phyloP scores from a whole-genome alignment of 2,329 filamentous ascomycete species.

The Venturia effusa region DNA sequence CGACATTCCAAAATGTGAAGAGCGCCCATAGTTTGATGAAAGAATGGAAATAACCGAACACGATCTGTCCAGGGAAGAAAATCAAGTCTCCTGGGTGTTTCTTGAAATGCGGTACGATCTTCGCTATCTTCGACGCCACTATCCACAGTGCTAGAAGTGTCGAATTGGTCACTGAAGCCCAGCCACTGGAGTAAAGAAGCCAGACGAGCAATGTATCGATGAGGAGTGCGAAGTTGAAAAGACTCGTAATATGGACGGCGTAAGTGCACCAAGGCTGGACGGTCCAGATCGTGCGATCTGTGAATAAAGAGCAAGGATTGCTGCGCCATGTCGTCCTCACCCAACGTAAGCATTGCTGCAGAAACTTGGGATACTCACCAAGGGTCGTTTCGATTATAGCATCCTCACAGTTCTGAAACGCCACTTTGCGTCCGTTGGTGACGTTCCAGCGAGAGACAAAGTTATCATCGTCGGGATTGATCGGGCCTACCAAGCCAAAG shows the following conservation, averaged over 20 bases:
- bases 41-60: conserved; percentile 48
- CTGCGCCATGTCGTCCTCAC: conserved; percentile 40
- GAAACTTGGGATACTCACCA: conserved; percentile 35
- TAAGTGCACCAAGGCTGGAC: conserved; percentile 43
- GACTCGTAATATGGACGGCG: conserved; percentile 42
- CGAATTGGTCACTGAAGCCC: background rate
- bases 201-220: conserved; percentile 37
- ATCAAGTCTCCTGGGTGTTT: conserved; percentile 41
- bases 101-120: conserved; percentile 43
- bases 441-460: conserved; percentile 44
- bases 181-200: conserved; percentile 17
- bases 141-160: conserved; percentile 31
- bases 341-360: conserved; percentile 41
- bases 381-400: conserved; percentile 40
- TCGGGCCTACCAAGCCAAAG: conserved; percentile 12
- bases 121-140: conserved; percentile 45
- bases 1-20: conserved; percentile 29
- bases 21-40: conserved; percentile 47
- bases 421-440: conserved; percentile 35
- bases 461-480: conserved; percentile 23
- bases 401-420: conserved; percentile 41
- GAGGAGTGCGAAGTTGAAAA: conserved; percentile 46
- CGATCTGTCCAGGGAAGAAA: conserved; percentile 39
- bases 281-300: conserved; percentile 28
- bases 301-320: conserved; percentile 19